Percentiles rank a stretch among this genome's conserved stretches.
phyloP scores from a whole-genome alignment of 345 rosid genomes.

The Eutrema japonicum region DNA sequence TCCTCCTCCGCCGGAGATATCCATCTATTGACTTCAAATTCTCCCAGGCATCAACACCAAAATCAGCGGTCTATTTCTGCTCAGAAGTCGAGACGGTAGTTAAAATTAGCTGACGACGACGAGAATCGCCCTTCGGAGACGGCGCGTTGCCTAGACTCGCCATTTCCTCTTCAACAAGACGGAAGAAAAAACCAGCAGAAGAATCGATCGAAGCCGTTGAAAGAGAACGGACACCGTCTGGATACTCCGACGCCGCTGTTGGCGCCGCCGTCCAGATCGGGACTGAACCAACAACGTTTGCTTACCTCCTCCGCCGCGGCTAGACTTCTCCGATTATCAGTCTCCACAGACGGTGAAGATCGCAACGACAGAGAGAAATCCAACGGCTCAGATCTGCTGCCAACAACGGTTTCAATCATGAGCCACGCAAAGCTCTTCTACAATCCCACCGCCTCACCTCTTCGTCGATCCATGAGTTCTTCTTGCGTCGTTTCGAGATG shows the following conservation, averaged over 20 bases:
- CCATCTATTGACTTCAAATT: constrained; percentile 47
- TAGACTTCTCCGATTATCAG: constrained; percentile 57
- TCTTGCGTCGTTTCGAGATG: constrained; percentile 10
- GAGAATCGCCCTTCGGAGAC: constrained; percentile 50
- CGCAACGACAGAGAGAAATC: neutral
- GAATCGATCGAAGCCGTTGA: constrained; percentile 40
- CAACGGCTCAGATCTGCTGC: constrained; percentile 29
- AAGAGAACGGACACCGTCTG: constrained; percentile 39
- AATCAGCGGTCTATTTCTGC: constrained; percentile 47
- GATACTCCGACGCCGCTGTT: constrained; percentile 40
- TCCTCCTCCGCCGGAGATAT: constrained; percentile 49
- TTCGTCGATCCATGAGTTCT: constrained; percentile 34
- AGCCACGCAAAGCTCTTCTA: constrained; percentile 22
- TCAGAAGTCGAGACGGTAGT: constrained; percentile 56
- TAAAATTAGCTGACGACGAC: constrained; percentile 45
- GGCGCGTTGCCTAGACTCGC: constrained; percentile 57
- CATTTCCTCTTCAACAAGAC: constrained; percentile 44
- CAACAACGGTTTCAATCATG: constrained; percentile 4
- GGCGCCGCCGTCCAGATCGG: constrained; percentile 41
- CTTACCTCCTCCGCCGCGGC: constrained; percentile 58
- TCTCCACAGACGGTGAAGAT: constrained; percentile 32
- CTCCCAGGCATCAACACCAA: constrained; percentile 45
- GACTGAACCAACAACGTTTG: constrained; percentile 39
- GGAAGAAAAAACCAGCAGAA: constrained; percentile 31
- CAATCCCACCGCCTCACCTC: constrained; percentile 31